Conservation (phyloP, 2,329 filamentous ascomycete species). For the Colletotrichum sp. region DNA sequence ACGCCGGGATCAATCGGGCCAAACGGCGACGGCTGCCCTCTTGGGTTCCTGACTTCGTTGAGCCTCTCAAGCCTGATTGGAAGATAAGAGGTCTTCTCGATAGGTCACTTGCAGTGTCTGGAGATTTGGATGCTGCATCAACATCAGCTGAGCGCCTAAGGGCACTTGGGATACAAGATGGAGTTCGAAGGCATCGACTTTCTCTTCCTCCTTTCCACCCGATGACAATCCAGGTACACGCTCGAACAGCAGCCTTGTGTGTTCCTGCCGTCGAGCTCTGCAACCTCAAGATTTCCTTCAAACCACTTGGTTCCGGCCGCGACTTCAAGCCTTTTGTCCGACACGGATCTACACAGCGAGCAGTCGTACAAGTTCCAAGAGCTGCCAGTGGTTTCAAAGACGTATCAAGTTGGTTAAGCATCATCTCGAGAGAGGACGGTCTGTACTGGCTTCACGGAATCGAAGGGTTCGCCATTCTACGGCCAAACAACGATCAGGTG, state of each 20-base stretch:
- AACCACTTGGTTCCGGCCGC: not conserved
- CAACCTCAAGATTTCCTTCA: not conserved
- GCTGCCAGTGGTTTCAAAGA: not conserved
- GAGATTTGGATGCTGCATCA: no score
- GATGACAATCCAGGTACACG: not conserved
- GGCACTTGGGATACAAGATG: no score
- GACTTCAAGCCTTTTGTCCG: not conserved
- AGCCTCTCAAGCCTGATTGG: not conserved
- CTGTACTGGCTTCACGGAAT: not conserved
- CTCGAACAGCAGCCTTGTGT: not conserved
- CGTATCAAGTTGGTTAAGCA: not conserved
- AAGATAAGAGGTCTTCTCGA: not conserved
- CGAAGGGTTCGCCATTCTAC: not conserved
- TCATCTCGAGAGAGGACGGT: not conserved
- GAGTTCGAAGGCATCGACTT: not conserved
- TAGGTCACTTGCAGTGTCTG: not conserved
- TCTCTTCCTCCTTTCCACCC: not conserved
- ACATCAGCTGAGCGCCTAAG: no score
- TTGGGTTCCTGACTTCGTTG: not conserved
- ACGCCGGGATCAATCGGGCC: not conserved
- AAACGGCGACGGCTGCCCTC: not conserved
- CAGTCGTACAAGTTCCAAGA: not conserved
- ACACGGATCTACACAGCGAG: not conserved
- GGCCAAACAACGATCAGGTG: not conserved
- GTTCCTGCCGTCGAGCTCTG: not conserved